Conservation (phyloP, 768 basidiomycete genomes). For the Russula virescens region DNA sequence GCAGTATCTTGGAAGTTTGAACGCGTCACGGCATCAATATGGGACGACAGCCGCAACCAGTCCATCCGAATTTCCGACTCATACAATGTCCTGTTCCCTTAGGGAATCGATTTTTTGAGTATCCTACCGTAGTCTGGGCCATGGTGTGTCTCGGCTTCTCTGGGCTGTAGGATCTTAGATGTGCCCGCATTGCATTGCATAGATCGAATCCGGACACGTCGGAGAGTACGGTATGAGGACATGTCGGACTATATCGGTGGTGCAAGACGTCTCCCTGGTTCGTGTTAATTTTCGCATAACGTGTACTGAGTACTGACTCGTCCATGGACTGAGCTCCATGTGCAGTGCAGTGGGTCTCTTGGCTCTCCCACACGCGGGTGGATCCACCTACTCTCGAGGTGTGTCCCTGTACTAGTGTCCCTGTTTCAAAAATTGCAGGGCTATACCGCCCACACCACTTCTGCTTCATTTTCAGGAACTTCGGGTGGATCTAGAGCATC, state of each 20-base stretch:
- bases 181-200: neutral
- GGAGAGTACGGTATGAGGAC: constrained; percentile 20
- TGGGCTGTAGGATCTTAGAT: neutral
- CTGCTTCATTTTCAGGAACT: constrained; percentile 16
- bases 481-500: constrained; percentile 18
- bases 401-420: too few relatives aligned
- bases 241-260: constrained; percentile 23
- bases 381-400: constrained; percentile 19
- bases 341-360: constrained; percentile 23
- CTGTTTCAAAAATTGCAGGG: neutral
- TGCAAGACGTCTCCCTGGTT: constrained; percentile 22
- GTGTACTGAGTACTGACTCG: constrained; percentile 3
- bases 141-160: constrained; percentile 10
- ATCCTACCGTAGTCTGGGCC: constrained; percentile 15
- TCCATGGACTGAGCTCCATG: neutral
- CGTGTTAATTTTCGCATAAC: neutral
- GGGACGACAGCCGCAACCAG: too few relatives aligned
- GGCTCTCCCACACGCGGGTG: constrained; percentile 21
- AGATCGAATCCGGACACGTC: constrained; percentile 17
- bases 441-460: neutral
- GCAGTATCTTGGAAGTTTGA: too few relatives aligned
- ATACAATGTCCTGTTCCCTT: too few relatives aligned
- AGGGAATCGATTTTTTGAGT: constrained; percentile 24
- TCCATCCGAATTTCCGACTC: too few relatives aligned
- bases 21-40: too few relatives aligned